Evolutionary conservation across 2,329 filamentous ascomycete genomes (phyloP).

Genomic region (Colletotrichum tanaceti): DNA sequence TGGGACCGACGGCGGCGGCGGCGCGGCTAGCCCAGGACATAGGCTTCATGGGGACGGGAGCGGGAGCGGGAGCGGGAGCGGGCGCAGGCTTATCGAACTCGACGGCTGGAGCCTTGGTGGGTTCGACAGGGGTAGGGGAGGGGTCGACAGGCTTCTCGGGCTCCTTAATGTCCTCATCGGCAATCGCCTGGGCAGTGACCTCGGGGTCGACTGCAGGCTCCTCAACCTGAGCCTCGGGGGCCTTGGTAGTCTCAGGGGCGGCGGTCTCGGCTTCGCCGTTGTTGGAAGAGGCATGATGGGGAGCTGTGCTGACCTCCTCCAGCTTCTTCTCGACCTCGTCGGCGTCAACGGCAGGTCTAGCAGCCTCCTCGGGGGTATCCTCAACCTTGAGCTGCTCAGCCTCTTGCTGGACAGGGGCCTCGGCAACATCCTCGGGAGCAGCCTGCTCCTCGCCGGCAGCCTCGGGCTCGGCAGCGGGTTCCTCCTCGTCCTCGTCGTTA

Average conservation of each 20-base stretch:
- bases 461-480: slow-evolving; percentile 59
- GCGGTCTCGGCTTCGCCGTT: slow-evolving; percentile 49
- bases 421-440: slow-evolving; percentile 60
- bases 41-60: slow-evolving; percentile 66
- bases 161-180: slow-evolving; percentile 67
- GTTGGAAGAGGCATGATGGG: slow-evolving; percentile 51
- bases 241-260: slow-evolving; percentile 53
- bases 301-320: slow-evolving; percentile 66
- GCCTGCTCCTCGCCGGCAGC: slow-evolving; percentile 51
- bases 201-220: slow-evolving; percentile 56
- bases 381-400: slow-evolving; percentile 48
- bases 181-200: slow-evolving; percentile 63
- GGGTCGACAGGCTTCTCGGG: slow-evolving; percentile 76
- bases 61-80: slow-evolving; percentile 67
- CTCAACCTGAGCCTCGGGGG: slow-evolving; percentile 41
- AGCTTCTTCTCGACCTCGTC: slow-evolving; percentile 79
- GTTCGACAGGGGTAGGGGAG: slow-evolving; percentile 64
- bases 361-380: slow-evolving; percentile 43
- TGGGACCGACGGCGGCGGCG: slow-evolving; percentile 66
- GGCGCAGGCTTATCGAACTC: slow-evolving; percentile 53
- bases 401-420: slow-evolving; percentile 50
- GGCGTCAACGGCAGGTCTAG: slow-evolving; percentile 54
- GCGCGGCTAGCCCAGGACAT: slow-evolving; percentile 81
- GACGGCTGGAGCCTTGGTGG: slow-evolving; percentile 56
- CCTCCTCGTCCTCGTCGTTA: slow-evolving; percentile 83